Conservation (phyloP, 768 basidiomycete species). For the Strobilomyces echinocephalus region DNA sequence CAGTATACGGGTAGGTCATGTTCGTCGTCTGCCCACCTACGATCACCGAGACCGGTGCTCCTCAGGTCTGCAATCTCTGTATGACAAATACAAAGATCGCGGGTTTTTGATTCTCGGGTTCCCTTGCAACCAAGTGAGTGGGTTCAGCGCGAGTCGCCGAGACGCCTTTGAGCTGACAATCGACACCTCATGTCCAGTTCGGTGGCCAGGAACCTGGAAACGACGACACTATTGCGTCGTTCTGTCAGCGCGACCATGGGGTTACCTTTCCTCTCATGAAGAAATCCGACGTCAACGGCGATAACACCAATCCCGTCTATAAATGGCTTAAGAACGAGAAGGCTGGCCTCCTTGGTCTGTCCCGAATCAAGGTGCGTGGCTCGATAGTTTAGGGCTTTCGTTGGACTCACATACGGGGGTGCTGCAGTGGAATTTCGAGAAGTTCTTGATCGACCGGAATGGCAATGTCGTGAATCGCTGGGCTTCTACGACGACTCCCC, state of each 20-base stretch:
- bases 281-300: slow-evolving; percentile 92
- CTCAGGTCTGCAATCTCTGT: slow-evolving; percentile 73
- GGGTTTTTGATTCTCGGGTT: slow-evolving; percentile 82
- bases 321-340: slow-evolving; percentile 82
- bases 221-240: slow-evolving; percentile 68
- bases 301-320: slow-evolving; percentile 76
- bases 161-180: not conserved
- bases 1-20: slow-evolving; percentile 58
- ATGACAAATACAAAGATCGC: slow-evolving; percentile 76
- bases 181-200: slow-evolving; percentile 46
- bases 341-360: slow-evolving; percentile 63
- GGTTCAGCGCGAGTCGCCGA: not conserved
- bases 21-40: not conserved
- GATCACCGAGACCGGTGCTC: not conserved
- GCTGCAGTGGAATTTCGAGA: slow-evolving; percentile 84
- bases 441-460: slow-evolving; percentile 77
- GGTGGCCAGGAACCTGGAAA: slow-evolving; percentile 81
- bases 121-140: slow-evolving; percentile 78
- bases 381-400: not conserved
- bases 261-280: slow-evolving; percentile 89
- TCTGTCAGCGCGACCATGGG: slow-evolving; percentile 79
- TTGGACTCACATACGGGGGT: not conserved
- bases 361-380: slow-evolving; percentile 65
- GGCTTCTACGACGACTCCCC: slow-evolving; percentile 71
- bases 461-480: slow-evolving; percentile 72